A percentile compares a stretch with the other conserved stretches of the same genome.
Evolutionary conservation across 2,329 filamentous ascomycete genomes (phyloP).

Genomic region (Coniochaeta sp.): DNA sequence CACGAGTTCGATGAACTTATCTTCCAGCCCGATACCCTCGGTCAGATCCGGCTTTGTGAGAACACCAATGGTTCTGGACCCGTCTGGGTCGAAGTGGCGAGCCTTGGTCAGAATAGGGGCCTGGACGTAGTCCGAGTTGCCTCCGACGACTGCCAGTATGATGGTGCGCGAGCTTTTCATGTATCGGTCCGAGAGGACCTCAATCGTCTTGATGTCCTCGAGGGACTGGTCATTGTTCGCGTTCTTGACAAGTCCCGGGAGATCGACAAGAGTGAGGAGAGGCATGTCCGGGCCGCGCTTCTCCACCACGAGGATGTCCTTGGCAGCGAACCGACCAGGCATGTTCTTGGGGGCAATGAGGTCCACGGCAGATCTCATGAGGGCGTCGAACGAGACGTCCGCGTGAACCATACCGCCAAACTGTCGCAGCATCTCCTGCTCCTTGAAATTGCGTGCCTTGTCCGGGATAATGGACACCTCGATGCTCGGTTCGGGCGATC

Average conservation of each 20-base stretch:
- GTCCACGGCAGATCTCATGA: conserved; percentile 43
- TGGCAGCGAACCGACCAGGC: conserved; percentile 41
- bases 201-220: conserved; percentile 44
- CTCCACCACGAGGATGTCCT: conserved; percentile 50
- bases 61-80: conserved; percentile 42
- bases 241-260: conserved; percentile 50
- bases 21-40: conserved; percentile 43
- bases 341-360: conserved; percentile 42
- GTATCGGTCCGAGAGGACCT: conserved; percentile 42
- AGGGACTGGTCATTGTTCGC: conserved; percentile 45
- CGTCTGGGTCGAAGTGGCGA: conserved; percentile 40
- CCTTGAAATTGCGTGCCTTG: conserved; percentile 34
- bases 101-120: conserved; percentile 43
- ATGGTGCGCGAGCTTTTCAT: conserved; percentile 49
- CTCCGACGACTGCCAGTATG: conserved; percentile 47
- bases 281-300: conserved; percentile 51
- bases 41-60: conserved; percentile 46
- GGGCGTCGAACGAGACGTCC: conserved; percentile 37
- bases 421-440: conserved; percentile 37
- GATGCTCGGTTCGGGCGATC: conserved; percentile 34
- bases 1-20: conserved; percentile 46
- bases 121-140: conserved; percentile 47
- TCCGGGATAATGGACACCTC: conserved; percentile 49
- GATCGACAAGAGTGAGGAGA: conserved; percentile 52
- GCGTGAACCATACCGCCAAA: conserved; percentile 39